These are phyloP conservation scores for Alternaria arborescens DNA, from an alignment of 2,329 filamentous ascomycete genomes.

Conservation along the genomic window DNA sequence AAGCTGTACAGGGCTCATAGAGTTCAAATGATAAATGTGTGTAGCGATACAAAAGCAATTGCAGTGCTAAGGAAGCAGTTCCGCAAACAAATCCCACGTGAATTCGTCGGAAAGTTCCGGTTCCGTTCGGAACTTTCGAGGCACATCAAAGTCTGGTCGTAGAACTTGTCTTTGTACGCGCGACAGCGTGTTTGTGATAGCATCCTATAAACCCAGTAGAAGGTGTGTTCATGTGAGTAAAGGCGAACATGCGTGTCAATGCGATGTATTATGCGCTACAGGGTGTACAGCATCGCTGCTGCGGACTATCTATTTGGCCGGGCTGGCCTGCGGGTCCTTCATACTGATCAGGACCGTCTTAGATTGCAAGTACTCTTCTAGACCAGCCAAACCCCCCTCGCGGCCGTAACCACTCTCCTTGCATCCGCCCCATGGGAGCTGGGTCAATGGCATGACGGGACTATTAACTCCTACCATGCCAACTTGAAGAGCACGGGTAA, in stretches of 20 bases:
- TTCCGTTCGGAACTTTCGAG: no score
- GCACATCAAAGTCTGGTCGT: no score
- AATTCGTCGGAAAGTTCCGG: no score
- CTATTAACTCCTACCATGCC: conserved; percentile 32
- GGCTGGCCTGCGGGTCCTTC: neutral
- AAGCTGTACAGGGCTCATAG: no score
- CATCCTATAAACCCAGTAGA: neutral
- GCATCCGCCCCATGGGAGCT: conserved; percentile 7
- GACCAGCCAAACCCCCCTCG: neutral
- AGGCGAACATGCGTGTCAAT: neutral
- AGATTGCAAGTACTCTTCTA: conserved; percentile 4
- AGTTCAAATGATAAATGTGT: no score
- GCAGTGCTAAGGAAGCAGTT: no score
- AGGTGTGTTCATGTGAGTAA: neutral
- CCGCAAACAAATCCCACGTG: no score
- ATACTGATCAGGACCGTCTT: conserved; percentile 8
- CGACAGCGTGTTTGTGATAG: neutral
- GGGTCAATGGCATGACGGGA: neutral
- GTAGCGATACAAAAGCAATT: no score
- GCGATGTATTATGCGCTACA: neutral
- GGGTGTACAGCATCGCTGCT: neutral
- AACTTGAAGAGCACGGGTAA: conserved; percentile 28
- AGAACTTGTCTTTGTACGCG: no score
- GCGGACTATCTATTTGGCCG: conserved; percentile 1
- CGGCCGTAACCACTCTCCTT: conserved; percentile 9